Evolutionary conservation across 2,329 filamentous ascomycete genomes (phyloP).

Genomic region (Chrysosporium queenslandicum): DNA sequence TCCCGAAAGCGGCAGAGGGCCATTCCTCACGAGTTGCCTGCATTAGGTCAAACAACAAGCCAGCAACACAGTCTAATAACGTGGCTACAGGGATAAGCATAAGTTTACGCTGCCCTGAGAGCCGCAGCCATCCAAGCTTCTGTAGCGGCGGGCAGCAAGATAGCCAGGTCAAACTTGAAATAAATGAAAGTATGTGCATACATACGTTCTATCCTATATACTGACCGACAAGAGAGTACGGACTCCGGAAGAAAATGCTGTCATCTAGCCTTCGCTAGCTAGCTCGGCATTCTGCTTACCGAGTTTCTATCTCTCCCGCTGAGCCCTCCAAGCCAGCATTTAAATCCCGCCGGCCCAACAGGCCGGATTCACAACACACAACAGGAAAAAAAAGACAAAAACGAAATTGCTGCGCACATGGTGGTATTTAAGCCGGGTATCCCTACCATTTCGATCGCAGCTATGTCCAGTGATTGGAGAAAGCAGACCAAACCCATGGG

Average conservation of each 20-base stretch:
- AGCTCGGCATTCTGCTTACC: not conserved
- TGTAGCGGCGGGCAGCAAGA: no score
- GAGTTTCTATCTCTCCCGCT: not conserved
- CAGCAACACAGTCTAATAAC: not conserved
- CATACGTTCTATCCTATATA: no score
- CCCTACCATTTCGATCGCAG: constrained; percentile 5
- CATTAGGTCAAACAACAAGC: no score
- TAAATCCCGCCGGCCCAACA: constrained; percentile 5
- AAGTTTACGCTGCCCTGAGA: constrained; percentile 7
- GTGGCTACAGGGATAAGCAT: constrained; percentile 9
- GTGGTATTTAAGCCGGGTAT: constrained; percentile 6
- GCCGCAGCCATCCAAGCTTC: constrained; percentile 6
- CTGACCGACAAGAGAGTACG: no score
- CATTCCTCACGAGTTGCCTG: not conserved
- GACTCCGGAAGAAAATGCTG: no score
- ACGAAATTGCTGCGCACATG: not conserved
- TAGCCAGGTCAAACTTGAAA: not conserved
- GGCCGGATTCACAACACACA: constrained; percentile 4
- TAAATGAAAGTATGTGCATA: not conserved
- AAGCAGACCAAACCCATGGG: not conserved
- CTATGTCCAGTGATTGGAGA: constrained; percentile 6
- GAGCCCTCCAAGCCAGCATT: not conserved
- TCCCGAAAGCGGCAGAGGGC: not conserved
- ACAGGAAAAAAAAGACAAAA: not conserved
- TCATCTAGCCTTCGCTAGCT: not conserved